Evolutionary conservation across 176 grass and related monocot genomes (phyloP).

Genomic region (Musa troglodytarum): DNA sequence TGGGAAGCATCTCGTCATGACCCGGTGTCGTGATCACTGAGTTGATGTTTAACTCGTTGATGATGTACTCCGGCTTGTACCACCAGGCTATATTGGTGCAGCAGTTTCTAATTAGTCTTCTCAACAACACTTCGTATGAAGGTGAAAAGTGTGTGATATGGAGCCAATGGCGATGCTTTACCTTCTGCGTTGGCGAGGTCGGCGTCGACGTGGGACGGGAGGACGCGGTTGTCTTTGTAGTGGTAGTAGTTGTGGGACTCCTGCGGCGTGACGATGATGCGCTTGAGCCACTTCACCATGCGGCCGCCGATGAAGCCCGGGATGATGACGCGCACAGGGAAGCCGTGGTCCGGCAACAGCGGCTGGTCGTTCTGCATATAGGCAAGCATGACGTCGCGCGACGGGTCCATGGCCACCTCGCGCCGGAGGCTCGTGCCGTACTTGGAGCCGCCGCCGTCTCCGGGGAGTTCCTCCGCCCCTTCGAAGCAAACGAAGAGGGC

Average conservation of each 20-base stretch:
- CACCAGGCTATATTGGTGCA: conserved; percentile 51
- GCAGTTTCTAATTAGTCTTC: neutral
- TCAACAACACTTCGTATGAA: no score
- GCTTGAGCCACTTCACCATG: conserved; percentile 83
- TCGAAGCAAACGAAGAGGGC: conserved; percentile 8
- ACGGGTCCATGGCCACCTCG: conserved; percentile 15
- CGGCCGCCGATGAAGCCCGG: conserved; percentile 63
- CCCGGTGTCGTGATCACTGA: conserved; percentile 72
- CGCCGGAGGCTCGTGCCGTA: conserved; percentile 13
- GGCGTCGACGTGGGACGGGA: conserved; percentile 85
- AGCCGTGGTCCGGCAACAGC: conserved; percentile 69
- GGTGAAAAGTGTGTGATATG: no score
- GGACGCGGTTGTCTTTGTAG: conserved; percentile 67
- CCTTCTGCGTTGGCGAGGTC: conserved; percentile 74
- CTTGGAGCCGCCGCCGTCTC: neutral
- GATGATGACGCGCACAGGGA: conserved; percentile 59
- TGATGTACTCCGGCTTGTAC: conserved; percentile 96
- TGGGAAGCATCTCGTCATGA: conserved; percentile 58
- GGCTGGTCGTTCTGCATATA: conserved; percentile 79
- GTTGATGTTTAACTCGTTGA: conserved; percentile 90
- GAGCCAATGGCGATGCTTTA: conserved; percentile 11
- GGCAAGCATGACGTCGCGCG: neutral
- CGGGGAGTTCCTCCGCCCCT: conserved; percentile 11
- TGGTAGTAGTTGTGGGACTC: conserved; percentile 94
- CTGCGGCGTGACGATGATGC: conserved; percentile 39